Base-by-base conservation (phyloP, 2,329 filamentous ascomycete species). In the Colletotrichum plurivorum region DNA sequence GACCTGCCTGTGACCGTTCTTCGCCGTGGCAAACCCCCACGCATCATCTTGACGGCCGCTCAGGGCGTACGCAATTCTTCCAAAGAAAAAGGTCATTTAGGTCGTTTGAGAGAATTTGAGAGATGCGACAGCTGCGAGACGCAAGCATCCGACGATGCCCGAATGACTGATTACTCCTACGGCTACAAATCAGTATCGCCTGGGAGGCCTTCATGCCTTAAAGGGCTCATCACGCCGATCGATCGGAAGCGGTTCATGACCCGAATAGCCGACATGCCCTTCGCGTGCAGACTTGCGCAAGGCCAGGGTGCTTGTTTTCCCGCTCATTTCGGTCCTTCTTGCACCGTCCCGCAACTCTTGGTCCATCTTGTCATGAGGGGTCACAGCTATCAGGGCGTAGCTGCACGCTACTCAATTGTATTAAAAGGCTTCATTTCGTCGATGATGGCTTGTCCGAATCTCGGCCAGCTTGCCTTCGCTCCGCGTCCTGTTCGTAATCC, bases 241-340 rank as follows among this genome's bases (percentile, higher is more conserved):
- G 31, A n/a, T 43, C 61, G 49, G 43, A 27, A 51, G 54, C 49
- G 54, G 55, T 36, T 51, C 41, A 54, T 39, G 54, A 60, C 51
- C 66, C 66, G 66, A 49, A 9, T 45, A 65, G 61, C 54, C 66
- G 61, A 55, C 25, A 27, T 41, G 20, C 25, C 36, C 5, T 60
- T 43, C 22, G 41, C 61, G 27, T 18, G 13, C 58, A 22, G 31
- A 55, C 9, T 36, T 45, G 36, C n/a, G 16, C n/a, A 10, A 22
- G 10, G 46, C 46, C 22, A n/a, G 48, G 9, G 43, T 27, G 18
- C 8, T 45, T n/a, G 15, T n/a, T 51, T 69, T 46, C 16, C 61
- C 54, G 55, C 61, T 56, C 66, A 45, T 66, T n/a, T 69, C 66
- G 66, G 66, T 51, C 61, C 55, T 59, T 65, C 22, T 69, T 59